phyloP scores from a whole-genome alignment of 148 eudicot genomes.

The Salicornia ramosissima region DNA sequence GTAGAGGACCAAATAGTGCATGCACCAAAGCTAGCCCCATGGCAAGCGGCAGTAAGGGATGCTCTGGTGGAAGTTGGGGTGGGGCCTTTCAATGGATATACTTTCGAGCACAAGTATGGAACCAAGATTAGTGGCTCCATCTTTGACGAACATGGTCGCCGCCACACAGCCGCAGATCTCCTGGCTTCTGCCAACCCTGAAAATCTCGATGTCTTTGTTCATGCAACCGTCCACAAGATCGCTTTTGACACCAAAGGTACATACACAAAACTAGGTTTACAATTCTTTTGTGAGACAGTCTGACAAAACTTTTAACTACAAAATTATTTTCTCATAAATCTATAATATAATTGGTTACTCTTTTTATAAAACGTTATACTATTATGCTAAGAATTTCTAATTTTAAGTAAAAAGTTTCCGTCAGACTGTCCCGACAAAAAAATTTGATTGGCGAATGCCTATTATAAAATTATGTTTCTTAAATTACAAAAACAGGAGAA shows the following conservation, averaged over 20 bases:
- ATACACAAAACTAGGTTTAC: no score
- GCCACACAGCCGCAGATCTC: conserved; percentile 84
- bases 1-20: conserved; percentile 75
- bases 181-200: conserved; percentile 53
- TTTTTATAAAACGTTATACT: no score
- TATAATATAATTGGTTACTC: no score
- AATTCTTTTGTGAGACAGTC: neutral
- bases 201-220: conserved; percentile 52
- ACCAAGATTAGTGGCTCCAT: conserved; percentile 94
- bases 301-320: no score
- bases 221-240: conserved; percentile 71
- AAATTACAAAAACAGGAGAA: conserved; percentile 34
- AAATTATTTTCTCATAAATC: no score
- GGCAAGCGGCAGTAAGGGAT: conserved; percentile 71
- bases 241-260: conserved; percentile 46
- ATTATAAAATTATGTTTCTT: neutral
- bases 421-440: no score
- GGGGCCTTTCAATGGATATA: conserved; percentile 85
- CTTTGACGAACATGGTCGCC: conserved; percentile 61
- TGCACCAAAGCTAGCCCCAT: conserved; percentile 51
- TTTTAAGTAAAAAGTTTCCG: no score
- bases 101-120: conserved; percentile 81
- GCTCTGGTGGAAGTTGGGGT: conserved; percentile 70
- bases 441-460: no score
- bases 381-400: no score